These are phyloP conservation scores for Chaetomium globosum DNA, from an alignment of 2,329 filamentous ascomycete species.

Conservation along the genomic window DNA sequence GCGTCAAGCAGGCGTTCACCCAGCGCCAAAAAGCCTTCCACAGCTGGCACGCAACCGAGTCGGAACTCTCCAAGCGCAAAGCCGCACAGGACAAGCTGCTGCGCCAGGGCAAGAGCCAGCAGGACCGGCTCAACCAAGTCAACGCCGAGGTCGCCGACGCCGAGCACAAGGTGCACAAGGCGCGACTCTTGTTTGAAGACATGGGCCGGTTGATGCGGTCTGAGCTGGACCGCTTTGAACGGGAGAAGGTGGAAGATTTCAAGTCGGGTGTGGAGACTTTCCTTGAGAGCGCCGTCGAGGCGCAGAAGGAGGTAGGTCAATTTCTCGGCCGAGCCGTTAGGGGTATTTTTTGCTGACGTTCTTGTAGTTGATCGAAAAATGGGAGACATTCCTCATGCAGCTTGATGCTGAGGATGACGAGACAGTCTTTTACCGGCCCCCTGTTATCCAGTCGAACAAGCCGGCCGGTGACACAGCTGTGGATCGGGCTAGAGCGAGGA, in stretches of 20 bases:
- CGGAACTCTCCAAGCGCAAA: slow-evolving; percentile 87
- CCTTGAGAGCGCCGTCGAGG: slow-evolving; percentile 93
- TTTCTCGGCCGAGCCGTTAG: background rate
- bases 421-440: slow-evolving; percentile 65
- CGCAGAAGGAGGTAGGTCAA: slow-evolving; percentile 86
- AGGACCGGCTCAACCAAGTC: slow-evolving; percentile 90
- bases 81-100: slow-evolving; percentile 90
- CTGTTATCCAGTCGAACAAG: slow-evolving; percentile 58
- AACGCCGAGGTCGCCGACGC: slow-evolving; percentile 93
- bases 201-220: slow-evolving; percentile 92
- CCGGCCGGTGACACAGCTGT: slow-evolving; percentile 60
- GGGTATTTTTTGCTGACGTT: background rate
- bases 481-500: slow-evolving; percentile 60
- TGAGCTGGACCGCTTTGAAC: slow-evolving; percentile 91
- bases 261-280: slow-evolving; percentile 98
- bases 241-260: slow-evolving; percentile 98
- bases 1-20: slow-evolving; percentile 87
- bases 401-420: slow-evolving; percentile 91
- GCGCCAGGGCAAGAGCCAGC: slow-evolving; percentile 90
- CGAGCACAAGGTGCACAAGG: slow-evolving; percentile 89
- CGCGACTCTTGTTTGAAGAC: slow-evolving; percentile 88
- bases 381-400: slow-evolving; percentile 98
- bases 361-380: slow-evolving; percentile 74
- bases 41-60: slow-evolving; percentile 88
- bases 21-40: slow-evolving; percentile 96